Base-by-base conservation (phyloP, 148 eudicot genomes). In the Spergularia marina region DNA sequence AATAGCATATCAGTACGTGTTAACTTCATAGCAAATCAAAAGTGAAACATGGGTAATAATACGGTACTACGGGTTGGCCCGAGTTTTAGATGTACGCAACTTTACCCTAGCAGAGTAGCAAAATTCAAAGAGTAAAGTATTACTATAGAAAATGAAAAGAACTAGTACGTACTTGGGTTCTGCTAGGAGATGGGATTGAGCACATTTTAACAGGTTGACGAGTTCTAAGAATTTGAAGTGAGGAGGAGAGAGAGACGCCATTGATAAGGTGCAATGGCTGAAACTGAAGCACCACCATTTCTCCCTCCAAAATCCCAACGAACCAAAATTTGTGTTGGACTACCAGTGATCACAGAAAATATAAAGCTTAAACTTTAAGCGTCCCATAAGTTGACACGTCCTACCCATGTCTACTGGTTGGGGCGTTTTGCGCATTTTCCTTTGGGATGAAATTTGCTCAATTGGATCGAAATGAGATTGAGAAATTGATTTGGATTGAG, bases 131-230 rank as follows among this genome's bases (percentile, higher is more conserved):
- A 57, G n/a, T 7, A 1, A 18, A 57, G 23, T n/a, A 54, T 4
- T 7, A 10, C n/a, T 5, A 55, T 55, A n/a, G 41, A 5, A 62
- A 62, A 62, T 4, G 10, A 51, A 16, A 54, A n/a, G 21, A 14
- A 34, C 5, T 6, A 17, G 62, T 76, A 80, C 83, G 71, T 76
- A 80, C 83, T 76, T 80, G 79, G 53, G 83, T 80, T 52, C 68
- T 49, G 21, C 76, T 41, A 41, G 83, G 76, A 71, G 79, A 56
- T 14, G 75, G 66, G 65, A 70, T 78, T 0, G 41, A 71, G 76
- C 76, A 80, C 76, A 71, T 65, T 56, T 41, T 18, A 5, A 65
- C 21, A 65, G n/a, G 54, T 18, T 39, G 41, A 21, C 65, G 21
- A 18, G 54, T 10, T 67, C 34, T 58, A 7, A 55, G 10, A 0